These are phyloP conservation scores for Backusella liffmaniae DNA, from an alignment of 192 early-diverging fungal genomes.

Conservation along the genomic window DNA sequence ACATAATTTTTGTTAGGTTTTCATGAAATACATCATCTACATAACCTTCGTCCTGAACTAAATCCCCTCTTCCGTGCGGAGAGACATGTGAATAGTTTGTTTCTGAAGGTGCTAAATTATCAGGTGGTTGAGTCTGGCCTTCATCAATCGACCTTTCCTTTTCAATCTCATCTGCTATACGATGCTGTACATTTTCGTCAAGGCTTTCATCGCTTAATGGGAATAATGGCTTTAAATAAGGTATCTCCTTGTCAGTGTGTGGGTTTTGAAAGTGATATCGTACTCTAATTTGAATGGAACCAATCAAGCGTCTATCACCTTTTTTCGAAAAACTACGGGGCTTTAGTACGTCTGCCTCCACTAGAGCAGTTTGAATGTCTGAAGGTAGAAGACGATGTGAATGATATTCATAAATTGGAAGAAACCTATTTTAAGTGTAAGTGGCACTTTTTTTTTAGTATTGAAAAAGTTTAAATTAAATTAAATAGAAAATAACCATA, in stretches of 20 bases:
- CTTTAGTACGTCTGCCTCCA: background rate
- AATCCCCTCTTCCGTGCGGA: constrained; percentile 16
- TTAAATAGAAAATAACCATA: background rate
- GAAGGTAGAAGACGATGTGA: constrained; percentile 10
- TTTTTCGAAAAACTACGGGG: background rate
- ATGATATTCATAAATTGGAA: constrained; percentile 32
- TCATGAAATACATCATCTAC: constrained; percentile 11
- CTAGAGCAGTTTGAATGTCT: constrained; percentile 1
- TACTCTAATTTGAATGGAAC: constrained; percentile 9
- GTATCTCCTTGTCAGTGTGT: background rate
- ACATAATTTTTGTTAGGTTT: constrained; percentile 11
- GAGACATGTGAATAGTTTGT: background rate
- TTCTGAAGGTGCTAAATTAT: background rate
- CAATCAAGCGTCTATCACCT: constrained; percentile 2
- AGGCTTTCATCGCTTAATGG: background rate
- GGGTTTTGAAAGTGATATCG: constrained; percentile 6
- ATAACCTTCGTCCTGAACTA: constrained; percentile 12
- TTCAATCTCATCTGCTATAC: background rate
- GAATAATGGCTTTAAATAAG: background rate
- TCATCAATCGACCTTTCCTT: background rate
- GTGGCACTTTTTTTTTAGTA: no score
- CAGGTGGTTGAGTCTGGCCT: background rate
- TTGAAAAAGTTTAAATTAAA: background rate
- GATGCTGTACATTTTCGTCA: background rate
- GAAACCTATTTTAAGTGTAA: constrained; percentile 8